A percentile compares a stretch with the other conserved stretches of the same genome.
Evolutionary conservation across 2,329 filamentous ascomycete species (phyloP).

Genomic region (Sporothrix humicola): DNA sequence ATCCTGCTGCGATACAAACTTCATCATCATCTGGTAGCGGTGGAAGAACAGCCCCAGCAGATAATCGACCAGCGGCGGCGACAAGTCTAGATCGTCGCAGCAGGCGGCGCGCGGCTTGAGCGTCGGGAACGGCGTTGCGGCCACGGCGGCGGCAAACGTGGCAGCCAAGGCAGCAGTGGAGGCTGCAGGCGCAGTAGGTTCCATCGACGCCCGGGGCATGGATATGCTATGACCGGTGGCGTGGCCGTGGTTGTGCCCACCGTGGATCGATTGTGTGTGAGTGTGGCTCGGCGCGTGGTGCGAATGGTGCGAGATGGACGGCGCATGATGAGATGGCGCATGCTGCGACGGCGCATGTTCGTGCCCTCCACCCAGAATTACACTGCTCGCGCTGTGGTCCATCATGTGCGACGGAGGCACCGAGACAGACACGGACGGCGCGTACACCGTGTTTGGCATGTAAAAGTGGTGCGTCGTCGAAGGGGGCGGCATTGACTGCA

Average conservation of each 20-base stretch:
- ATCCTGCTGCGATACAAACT: constrained; percentile 31
- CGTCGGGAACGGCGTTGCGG: constrained; percentile 2
- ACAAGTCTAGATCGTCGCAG: constrained; percentile 21
- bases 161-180: background rate
- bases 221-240: constrained; percentile 7
- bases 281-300: background rate
- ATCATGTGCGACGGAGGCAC: background rate
- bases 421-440: background rate
- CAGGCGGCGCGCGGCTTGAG: background rate
- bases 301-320: too few relatives aligned
- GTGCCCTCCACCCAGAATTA: background rate
- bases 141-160: constrained; percentile 8
- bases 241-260: constrained; percentile 4
- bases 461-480: constrained; percentile 7
- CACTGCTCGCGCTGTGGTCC: background rate
- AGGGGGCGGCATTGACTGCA: constrained; percentile 18
- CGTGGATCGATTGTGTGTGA: background rate
- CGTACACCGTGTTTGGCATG: background rate
- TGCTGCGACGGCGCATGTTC: background rate
- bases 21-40: constrained; percentile 34
- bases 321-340: too few relatives aligned
- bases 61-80: constrained; percentile 31
- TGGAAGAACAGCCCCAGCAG: constrained; percentile 33
- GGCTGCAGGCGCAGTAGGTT: background rate
- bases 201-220: background rate